Percentiles rank a stretch among this genome's conserved stretches.
Evolutionary conservation across 768 basidiomycete species (phyloP).

Genomic region (Albatrellus ellisii): DNA sequence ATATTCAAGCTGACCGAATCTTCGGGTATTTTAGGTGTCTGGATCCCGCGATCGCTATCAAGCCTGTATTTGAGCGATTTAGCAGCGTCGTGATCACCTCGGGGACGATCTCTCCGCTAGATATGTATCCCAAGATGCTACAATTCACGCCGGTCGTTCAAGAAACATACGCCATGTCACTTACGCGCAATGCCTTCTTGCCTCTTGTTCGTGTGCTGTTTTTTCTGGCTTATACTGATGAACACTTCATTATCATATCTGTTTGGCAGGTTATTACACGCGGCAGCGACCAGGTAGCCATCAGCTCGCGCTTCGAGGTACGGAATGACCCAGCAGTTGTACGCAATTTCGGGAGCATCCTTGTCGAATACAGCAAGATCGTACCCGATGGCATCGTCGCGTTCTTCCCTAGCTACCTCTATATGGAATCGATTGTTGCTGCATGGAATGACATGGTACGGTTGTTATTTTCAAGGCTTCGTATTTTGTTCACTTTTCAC

Average conservation of each 20-base stretch:
- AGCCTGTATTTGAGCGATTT: constrained; percentile 96
- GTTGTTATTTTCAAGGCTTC: constrained; percentile 8
- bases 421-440: constrained; percentile 99
- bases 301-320: constrained; percentile 97
- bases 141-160: constrained; percentile 95
- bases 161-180: constrained; percentile 96
- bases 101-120: constrained; percentile 94
- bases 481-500: constrained; percentile 3
- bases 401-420: constrained; percentile 98
- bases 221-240: background rate
- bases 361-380: constrained; percentile 95
- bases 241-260: constrained; percentile 1
- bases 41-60: constrained; percentile 94
- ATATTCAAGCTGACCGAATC: background rate
- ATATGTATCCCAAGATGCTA: constrained; percentile 99
- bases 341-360: constrained; percentile 95
- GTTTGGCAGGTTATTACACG: constrained; percentile 78
- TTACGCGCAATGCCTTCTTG: constrained; percentile 91
- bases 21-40: constrained; percentile 54
- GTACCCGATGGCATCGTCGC: constrained; percentile 98
- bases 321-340: constrained; percentile 98
- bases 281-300: constrained; percentile 96
- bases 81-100: constrained; percentile 98
- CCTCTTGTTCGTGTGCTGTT: constrained; percentile 51
- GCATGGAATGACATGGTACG: constrained; percentile 99